These are phyloP conservation scores for Mortierella sp. DNA, from an alignment of 371 early-diverging fungal species.

Conservation along the genomic window DNA sequence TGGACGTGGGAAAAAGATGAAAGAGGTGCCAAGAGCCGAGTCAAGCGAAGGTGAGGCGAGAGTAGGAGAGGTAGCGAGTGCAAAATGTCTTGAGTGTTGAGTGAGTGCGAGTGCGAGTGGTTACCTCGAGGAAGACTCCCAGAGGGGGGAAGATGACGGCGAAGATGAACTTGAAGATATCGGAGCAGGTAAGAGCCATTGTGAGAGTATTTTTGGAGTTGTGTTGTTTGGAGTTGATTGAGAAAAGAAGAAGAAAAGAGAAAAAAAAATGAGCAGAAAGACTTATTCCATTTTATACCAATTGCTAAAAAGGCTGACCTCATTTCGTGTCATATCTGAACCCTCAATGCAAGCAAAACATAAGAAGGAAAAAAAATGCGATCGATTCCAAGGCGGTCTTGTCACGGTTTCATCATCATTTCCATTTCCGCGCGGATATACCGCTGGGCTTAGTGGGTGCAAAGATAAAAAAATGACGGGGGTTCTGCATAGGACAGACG, in stretches of 20 bases:
- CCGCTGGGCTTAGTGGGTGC: not conserved
- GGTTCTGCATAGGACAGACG: not conserved
- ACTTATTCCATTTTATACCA: not conserved
- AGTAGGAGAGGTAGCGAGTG: not conserved
- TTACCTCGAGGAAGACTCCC: conserved; percentile 62
- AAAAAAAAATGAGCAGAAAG: not conserved
- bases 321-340: not conserved
- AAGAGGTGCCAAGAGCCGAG: not conserved
- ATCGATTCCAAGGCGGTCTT: not conserved
- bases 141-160: conserved; percentile 64
- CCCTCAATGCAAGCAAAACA: not conserved
- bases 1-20: conserved; percentile 6
- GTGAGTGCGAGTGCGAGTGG: conserved; percentile 42
- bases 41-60: not conserved
- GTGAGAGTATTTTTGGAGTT: not conserved
- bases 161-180: conserved; percentile 64
- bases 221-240: not conserved
- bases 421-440: not conserved
- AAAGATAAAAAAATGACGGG: not conserved
- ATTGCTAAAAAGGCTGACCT: not conserved
- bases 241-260: not conserved
- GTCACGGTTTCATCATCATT: conserved; percentile 9
- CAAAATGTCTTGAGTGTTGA: conserved; percentile 24
- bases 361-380: not conserved
- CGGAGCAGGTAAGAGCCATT: conserved; percentile 64